Conservation (phyloP, 2,329 filamentous ascomycete genomes). For the Alternaria sp. region DNA sequence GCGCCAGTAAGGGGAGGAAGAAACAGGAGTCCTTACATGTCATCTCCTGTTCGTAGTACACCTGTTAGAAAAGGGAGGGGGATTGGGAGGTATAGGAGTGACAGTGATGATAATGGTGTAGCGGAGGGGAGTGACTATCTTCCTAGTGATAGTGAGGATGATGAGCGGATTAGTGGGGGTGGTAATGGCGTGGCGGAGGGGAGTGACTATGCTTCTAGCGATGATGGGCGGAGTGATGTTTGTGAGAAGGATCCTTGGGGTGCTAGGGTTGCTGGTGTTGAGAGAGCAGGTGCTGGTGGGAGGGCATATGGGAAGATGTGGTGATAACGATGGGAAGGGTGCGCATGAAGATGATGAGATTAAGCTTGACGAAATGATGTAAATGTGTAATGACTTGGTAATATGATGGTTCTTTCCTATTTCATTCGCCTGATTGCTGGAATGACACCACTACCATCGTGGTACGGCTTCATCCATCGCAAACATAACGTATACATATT, state of each 20-base stretch:
- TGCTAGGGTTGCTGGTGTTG: not conserved
- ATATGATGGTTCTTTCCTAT: not conserved
- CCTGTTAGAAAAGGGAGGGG: not conserved
- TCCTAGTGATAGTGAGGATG: not conserved
- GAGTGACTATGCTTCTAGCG: conserved; percentile 1
- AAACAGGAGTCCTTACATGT: not conserved
- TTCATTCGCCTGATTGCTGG: not conserved
- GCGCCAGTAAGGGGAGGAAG: not conserved
- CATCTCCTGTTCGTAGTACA: not conserved
- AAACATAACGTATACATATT: not conserved
- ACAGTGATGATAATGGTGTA: conserved; percentile 6
- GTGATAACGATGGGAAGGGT: not conserved
- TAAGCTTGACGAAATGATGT: not conserved
- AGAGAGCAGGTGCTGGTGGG: not conserved
- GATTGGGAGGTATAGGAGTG: not conserved
- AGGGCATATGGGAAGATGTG: not conserved
- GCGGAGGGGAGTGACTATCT: conserved; percentile 3
- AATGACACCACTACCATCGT: not conserved
- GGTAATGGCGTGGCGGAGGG: not conserved
- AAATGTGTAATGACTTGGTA: not conserved
- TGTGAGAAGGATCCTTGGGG: not conserved
- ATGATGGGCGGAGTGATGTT: not conserved
- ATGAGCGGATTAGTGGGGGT: not conserved
- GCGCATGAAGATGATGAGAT: not conserved
- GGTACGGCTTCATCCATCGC: too few species aligned